A percentile compares a stretch with the other conserved stretches of the same genome.
Evolutionary conservation across 306 rosid species (phyloP).

Genomic region (Delonix regia): DNA sequence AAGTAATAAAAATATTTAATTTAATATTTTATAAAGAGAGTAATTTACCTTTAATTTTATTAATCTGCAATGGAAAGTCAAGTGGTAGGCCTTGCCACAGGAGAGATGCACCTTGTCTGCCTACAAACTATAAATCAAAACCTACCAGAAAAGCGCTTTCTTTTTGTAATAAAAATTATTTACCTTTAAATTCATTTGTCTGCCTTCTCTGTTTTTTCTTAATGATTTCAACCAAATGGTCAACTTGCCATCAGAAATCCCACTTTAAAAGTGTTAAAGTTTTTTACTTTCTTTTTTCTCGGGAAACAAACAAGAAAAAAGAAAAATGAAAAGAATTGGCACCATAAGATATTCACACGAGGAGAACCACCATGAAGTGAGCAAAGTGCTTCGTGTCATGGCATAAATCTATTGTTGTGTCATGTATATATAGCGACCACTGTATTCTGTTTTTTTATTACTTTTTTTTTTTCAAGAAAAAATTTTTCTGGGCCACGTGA

Average conservation of each 20-base stretch:
- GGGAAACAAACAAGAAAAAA: background rate
- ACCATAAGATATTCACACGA: constrained; percentile 32
- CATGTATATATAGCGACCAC: no score
- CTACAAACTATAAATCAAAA: constrained; percentile 49
- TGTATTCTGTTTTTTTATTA: no score
- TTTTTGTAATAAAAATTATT: no score
- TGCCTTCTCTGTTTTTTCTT: no score
- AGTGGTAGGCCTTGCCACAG: constrained; percentile 51
- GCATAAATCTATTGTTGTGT: background rate
- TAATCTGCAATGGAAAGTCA: constrained; percentile 23
- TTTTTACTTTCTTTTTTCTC: background rate
- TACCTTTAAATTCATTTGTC: no score
- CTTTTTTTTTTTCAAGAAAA: no score
- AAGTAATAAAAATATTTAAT: no score
- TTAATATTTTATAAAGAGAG: background rate
- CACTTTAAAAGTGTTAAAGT: background rate
- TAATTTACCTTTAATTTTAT: background rate
- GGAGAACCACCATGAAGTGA: constrained; percentile 36
- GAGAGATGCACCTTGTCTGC: constrained; percentile 74
- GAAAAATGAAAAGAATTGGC: background rate
- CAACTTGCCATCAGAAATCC: constrained; percentile 36
- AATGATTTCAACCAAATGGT: constrained; percentile 40
- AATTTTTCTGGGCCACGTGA: no score
- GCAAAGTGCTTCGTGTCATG: constrained; percentile 31
- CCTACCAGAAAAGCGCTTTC: constrained; percentile 43